phyloP scores from a whole-genome alignment of 1,284 basidiomycete genomes.

The Heliocybe sulcata region DNA sequence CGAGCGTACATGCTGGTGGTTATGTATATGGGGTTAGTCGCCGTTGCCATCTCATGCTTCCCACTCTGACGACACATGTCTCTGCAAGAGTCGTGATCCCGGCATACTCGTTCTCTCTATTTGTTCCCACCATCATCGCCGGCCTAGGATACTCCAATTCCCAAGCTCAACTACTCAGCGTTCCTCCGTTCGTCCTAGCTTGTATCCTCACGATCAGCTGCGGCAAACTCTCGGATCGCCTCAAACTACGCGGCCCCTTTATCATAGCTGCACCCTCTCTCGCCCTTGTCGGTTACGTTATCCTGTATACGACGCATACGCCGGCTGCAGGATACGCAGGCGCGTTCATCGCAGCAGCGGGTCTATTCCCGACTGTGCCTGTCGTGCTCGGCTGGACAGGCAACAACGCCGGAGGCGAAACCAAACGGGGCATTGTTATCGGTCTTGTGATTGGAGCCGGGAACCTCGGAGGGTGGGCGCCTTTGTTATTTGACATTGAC shows the following conservation, averaged over 20 bases:
- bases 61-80: constrained; percentile 3
- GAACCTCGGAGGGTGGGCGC: constrained; percentile 41
- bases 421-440: constrained; percentile 43
- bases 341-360: constrained; percentile 44
- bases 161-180: constrained; percentile 49
- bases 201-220: constrained; percentile 33
- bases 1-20: constrained; percentile 35
- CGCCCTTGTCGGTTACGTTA: constrained; percentile 37
- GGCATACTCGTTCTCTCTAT: constrained; percentile 51
- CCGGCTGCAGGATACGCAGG: constrained; percentile 40
- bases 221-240: constrained; percentile 35
- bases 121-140: constrained; percentile 48
- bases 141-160: constrained; percentile 48
- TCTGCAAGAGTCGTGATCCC: constrained; percentile 35
- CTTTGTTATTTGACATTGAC: neutral
- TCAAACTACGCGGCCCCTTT: constrained; percentile 35
- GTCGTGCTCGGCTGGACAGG: constrained; percentile 47
- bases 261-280: constrained; percentile 29
- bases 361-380: constrained; percentile 47
- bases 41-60: neutral
- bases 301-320: constrained; percentile 29
- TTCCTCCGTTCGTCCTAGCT: constrained; percentile 41
- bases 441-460: constrained; percentile 49
- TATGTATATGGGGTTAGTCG: constrained; percentile 35
- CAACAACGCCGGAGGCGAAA: constrained; percentile 48